A percentile compares a stretch with the other conserved stretches of the same genome.
Conservation (phyloP, 225 moss, liverwort and hornwort species). For the Sphagnum tenellum region DNA sequence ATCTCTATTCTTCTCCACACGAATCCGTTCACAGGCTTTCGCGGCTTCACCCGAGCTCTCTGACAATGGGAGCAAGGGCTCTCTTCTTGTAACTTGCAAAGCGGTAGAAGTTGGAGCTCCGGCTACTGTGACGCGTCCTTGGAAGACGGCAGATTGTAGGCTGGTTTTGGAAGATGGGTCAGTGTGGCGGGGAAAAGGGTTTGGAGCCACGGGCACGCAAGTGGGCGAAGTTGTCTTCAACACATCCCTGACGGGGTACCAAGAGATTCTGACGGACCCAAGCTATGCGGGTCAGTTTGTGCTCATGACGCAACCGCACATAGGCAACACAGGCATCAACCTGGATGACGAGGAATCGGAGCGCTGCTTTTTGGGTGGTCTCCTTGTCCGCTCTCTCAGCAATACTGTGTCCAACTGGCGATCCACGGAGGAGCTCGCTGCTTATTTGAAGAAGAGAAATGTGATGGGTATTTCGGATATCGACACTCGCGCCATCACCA, state of each 20-base stretch:
- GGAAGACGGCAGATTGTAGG: slow-evolving; percentile 74
- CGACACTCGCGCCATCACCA: slow-evolving; percentile 90
- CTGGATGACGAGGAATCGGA: slow-evolving; percentile 84
- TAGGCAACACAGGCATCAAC: slow-evolving; percentile 94
- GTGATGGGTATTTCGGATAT: slow-evolving; percentile 93
- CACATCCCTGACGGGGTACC: slow-evolving; percentile 98
- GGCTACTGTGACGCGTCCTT: slow-evolving; percentile 56
- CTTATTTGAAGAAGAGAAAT: slow-evolving; percentile 72
- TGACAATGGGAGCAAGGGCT: no score
- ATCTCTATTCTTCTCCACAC: no score
- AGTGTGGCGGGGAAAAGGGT: slow-evolving; percentile 84
- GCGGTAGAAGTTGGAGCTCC: no score
- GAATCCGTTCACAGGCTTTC: no score
- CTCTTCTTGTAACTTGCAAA: no score
- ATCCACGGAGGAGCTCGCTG: slow-evolving; percentile 60
- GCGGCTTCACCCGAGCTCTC: no score
- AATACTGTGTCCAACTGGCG: slow-evolving; percentile 82
- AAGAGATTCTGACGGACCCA: slow-evolving; percentile 94
- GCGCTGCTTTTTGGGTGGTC: slow-evolving; percentile 70
- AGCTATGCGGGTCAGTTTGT: slow-evolving; percentile 99
- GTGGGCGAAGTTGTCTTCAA: slow-evolving; percentile 98
- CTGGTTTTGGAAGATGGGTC: slow-evolving; percentile 93
- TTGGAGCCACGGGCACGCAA: slow-evolving; percentile 87
- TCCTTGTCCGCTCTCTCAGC: slow-evolving; percentile 75
- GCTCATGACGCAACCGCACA: slow-evolving; percentile 97